Base-by-base conservation (phyloP, 2,329 filamentous ascomycete species). In the Ophiocordyceps camponoti-saundersi region DNA sequence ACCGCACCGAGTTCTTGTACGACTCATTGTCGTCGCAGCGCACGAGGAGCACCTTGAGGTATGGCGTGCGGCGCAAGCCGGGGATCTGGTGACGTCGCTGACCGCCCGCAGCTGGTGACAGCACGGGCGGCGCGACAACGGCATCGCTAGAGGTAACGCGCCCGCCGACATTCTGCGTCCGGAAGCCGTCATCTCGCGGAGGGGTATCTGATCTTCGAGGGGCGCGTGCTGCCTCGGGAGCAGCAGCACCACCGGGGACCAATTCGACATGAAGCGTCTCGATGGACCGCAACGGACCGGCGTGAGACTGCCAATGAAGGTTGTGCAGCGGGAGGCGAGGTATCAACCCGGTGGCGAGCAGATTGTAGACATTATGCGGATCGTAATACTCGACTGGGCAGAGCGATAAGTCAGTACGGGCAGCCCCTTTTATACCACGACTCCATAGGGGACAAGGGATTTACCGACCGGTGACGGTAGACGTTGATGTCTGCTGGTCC, bases 281-380 rank as follows among this genome's bases (percentile, higher is more conserved):
- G 61, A 98, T 98, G 15, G 92, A 95, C 53, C 92, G 83, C 34
- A 96, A 69, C 2, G 92, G 92, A 1, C 92, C 83, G 26, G 83
- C 82, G 50, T 93, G 86, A 15, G 92, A 95, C 63, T 96, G 93
- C 92, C 92, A 98, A 59, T 96, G 87, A 43, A 98, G 78, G 58
- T 96, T 93, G 52, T 81, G 83, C 36, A 98, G 72, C 32, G 92
- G 92, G 0, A 96, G 73, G 47, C 85, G 82, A 41, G 83, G 72
- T 40, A 84, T 72, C 48, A 98, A 71, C 48, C 89, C 80, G 3
- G 85, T 79, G 12, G 83, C 81, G 42, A 96, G 70, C 46, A 90
- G 74, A 49, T 85, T 80, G 65, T 90, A 96, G 52, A 96, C 76
- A 57, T 85, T 82, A 60, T 86, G 84, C 46, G 92, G 90, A 67